Evolutionary conservation across 2,329 filamentous ascomycete genomes (phyloP).

Genomic region (Monosporascus sp.): DNA sequence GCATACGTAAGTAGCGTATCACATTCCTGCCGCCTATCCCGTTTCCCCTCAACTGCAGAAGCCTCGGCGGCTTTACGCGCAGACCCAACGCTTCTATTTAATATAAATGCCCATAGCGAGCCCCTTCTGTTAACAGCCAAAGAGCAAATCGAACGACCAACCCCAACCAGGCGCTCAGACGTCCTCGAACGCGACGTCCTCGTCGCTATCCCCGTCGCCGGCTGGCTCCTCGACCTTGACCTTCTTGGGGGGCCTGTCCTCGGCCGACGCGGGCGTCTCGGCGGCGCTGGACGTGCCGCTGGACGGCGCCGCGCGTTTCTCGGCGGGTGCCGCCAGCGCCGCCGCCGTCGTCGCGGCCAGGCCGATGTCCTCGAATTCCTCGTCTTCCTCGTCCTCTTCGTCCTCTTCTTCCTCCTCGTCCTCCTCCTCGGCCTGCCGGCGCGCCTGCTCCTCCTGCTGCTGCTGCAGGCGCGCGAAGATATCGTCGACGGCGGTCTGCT

Average conservation of each 20-base stretch:
- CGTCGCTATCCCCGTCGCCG: conserved; percentile 27
- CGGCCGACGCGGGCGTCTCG: conserved; percentile 26
- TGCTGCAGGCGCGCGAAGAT: conserved; percentile 64
- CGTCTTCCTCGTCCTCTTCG: conserved; percentile 22
- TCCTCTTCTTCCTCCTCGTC: conserved; percentile 32
- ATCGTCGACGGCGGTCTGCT: conserved; percentile 56
- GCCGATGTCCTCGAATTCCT: conserved; percentile 31
- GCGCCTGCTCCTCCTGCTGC: conserved; percentile 44
- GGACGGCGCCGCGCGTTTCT: conserved; percentile 20
- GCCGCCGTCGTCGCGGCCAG: neutral
- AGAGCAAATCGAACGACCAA: too few species aligned
- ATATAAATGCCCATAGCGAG: too few species aligned
- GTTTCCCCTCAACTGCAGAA: too few species aligned
- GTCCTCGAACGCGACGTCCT: conserved; percentile 44
- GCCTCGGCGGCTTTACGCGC: too few species aligned
- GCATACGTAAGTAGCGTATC: too few species aligned
- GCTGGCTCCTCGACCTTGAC: conserved; percentile 43
- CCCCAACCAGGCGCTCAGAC: conserved; percentile 18
- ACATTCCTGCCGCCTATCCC: too few species aligned
- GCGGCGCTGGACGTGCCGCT: conserved; percentile 26
- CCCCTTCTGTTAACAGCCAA: too few species aligned
- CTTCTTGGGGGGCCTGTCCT: conserved; percentile 45
- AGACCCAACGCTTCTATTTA: too few species aligned
- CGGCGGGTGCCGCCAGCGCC: conserved; percentile 1
- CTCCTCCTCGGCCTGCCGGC: conserved; percentile 42